Conservation (phyloP, 1,284 basidiomycete species). For the Trichosporon ovoides region DNA sequence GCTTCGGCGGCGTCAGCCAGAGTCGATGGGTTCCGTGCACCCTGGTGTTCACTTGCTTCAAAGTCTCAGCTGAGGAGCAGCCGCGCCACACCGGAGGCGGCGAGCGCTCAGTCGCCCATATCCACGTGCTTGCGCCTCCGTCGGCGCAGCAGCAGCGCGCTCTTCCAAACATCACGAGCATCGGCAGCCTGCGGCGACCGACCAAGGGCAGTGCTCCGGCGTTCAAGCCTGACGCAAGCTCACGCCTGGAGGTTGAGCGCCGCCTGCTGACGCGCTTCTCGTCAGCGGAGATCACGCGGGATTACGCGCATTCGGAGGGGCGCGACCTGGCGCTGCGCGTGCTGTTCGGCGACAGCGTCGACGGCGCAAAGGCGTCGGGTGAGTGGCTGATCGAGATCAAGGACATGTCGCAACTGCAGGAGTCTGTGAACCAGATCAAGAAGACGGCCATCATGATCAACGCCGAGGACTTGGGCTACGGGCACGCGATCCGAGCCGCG, state of each 20-base stretch:
- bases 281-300: slow-evolving; percentile 11
- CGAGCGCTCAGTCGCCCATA: slow-evolving; percentile 20
- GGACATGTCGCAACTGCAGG: slow-evolving; percentile 28
- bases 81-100: neutral
- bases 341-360: slow-evolving; percentile 16
- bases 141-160: neutral
- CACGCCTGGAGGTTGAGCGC: slow-evolving; percentile 18
- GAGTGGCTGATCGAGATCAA: slow-evolving; percentile 39
- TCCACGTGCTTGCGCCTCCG: slow-evolving; percentile 12
- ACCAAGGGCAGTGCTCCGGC: neutral
- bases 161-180: neutral
- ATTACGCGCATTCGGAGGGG: slow-evolving; percentile 11
- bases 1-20: neutral
- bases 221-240: neutral
- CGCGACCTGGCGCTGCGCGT: slow-evolving; percentile 16
- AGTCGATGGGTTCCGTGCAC: slow-evolving; percentile 20
- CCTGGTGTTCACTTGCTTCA: slow-evolving; percentile 20
- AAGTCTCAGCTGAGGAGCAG: slow-evolving; percentile 14
- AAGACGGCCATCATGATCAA: slow-evolving; percentile 32
- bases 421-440: slow-evolving; percentile 38
- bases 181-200: neutral
- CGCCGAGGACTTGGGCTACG: slow-evolving; percentile 31
- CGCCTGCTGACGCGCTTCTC: slow-evolving; percentile 12
- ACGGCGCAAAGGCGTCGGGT: slow-evolving; percentile 13
- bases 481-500: slow-evolving; percentile 25